Evolutionary conservation across 371 early-diverging fungal genomes (phyloP), one percentile per base, ranked within the genome.

Genomic region (Mortierella sp.): DNA sequence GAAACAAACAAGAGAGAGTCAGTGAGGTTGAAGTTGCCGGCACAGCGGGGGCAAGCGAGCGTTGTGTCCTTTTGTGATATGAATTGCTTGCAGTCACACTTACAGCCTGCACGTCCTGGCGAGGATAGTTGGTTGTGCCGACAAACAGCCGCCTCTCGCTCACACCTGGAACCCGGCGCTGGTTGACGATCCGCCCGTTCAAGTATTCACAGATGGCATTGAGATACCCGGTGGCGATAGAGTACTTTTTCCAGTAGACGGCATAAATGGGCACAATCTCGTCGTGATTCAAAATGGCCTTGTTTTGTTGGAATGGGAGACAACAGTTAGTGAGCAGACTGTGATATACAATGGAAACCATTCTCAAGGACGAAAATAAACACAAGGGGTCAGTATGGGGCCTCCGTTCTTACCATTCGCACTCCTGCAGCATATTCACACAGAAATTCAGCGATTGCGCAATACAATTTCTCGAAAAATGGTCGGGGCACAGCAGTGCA

Each of bases 401-500:
- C n/a, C 68, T 68, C 68, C 35, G 70, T 60, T 16, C 80, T 70
- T 90, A 93, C 95, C 91, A 89, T 88, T 82, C 92, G 88, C 43
- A 93, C 87, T 43, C 87, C 88, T 18, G 83, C 72, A 21, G 94
- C 91, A 76, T 93, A 94, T 32, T 89, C 89, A 44, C 91, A 90
- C 51, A 96, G 76, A 78, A 93, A 96, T 35, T 94, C 92, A 21
- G 94, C 93, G 32, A 97, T 91, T 46, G 93, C 90, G 49, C 90
- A 90, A 83, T 96, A 96, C 14, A 96, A 90, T 76, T 80, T 84
- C 56, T 96, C 96, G 4, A 92, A 91, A 82, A 92, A 91, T 4
- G 97, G 93, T 48, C 91, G 91, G 54, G 97, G 97, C 44, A 90
- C 84, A 51, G 96, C 94, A 72, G 92, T 96, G 84, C 97, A 97